Evolutionary conservation across 768 basidiomycete species (phyloP), one percentile per base, ranked within the genome.

Genomic region (Boletus patriciae): DNA sequence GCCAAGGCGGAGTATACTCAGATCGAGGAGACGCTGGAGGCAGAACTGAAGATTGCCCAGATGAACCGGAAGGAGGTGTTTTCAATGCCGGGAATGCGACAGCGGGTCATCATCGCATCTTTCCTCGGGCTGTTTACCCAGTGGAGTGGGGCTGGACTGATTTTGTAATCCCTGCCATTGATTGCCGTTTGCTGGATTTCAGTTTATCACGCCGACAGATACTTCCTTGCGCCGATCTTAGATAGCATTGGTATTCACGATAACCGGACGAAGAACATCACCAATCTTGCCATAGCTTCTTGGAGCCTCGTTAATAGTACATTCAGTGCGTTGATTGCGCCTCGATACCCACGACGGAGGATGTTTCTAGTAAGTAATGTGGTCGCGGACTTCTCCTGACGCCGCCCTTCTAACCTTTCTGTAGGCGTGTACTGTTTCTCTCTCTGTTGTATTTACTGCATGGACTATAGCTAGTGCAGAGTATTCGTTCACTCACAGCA

Each of bases 1-100:
- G n/a, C n/a, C n/a, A n/a, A n/a, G n/a, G n/a, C 83, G 0, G 83
- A 85, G 59, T 84, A 76, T 59, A 72, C 75, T 4, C 77, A 84
- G 68, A 85, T 86, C 57, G 77, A 83, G 65, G 74, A 76, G 55
- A 84, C 84, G 0, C 64, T 86, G 3, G 76, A 80, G 60, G 23
- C 31, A 6, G 65, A 64, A 23, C 33, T 61, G 31, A 63, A 41
- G 16, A 45, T 34, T 6, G 23, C 58, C 2, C 19, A 19, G 4
- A 50, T 38, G 46, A 43, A 18, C 37, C 23, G 21, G 31, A 57
- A 18, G 12, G 46, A 50, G 3, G 6, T 58, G 15, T 46, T 57
- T 4, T 45, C 55, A 2, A 47, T 53, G 0, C 25, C 53, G 6
- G 64, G 60, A 15, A 65, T 62, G 52, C 64, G 52, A 42, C 59